Percentiles rank a stretch among this genome's conserved stretches.
Evolutionary conservation across 805 yeast species (phyloP).

Genomic region (Yarrowia divulgata): DNA sequence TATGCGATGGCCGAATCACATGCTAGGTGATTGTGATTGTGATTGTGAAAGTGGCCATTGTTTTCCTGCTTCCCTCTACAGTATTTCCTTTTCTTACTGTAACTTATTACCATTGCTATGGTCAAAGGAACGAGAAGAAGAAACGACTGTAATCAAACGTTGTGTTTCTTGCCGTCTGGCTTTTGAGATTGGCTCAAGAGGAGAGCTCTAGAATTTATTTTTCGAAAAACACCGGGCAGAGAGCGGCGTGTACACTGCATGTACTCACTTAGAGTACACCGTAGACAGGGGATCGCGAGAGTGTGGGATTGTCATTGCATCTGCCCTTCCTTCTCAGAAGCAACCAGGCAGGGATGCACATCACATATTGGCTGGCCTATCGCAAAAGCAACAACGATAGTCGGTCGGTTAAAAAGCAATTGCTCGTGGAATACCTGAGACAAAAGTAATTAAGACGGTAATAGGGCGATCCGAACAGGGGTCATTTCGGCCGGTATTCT

Average conservation of each 20-base stretch:
- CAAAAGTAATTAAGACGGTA: conserved; percentile 7
- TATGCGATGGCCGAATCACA: neutral
- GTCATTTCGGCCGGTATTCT: conserved; percentile 13
- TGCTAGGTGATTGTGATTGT: no score
- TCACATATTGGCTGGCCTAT: conserved; percentile 11
- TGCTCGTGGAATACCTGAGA: no score
- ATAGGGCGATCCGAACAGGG: conserved; percentile 32
- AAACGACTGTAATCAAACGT: conserved; percentile 18
- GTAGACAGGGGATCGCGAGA: no score
- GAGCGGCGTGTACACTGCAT: no score
- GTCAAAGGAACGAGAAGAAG: conserved; percentile 21
- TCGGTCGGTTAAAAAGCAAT: neutral
- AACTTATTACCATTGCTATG: no score
- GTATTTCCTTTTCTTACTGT: no score
- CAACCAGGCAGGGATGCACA: conserved; percentile 15
- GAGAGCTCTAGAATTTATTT: no score
- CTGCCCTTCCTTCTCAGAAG: conserved; percentile 5
- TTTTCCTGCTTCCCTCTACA: no score
- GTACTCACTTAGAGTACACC: no score
- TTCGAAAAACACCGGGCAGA: no score
- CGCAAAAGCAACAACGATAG: conserved; percentile 10
- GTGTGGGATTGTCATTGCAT: no score
- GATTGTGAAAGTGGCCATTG: no score
- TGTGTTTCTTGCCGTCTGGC: neutral
- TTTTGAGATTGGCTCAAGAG: conserved; percentile 13